Conservation (phyloP, 2,329 filamentous ascomycete species). For the Venturia pyrina region DNA sequence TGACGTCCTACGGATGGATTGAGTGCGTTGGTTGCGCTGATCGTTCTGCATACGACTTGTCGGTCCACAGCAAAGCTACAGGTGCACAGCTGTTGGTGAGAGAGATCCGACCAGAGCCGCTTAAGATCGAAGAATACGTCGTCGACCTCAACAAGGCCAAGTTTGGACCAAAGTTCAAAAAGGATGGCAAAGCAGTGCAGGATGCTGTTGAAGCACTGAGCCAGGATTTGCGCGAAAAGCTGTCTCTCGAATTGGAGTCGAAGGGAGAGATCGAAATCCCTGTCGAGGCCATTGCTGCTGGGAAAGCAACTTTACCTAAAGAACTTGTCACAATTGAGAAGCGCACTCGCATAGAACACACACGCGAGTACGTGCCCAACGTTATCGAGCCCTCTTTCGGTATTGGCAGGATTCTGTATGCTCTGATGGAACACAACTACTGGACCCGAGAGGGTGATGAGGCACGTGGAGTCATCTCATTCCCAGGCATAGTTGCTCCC, state of each 20-base stretch:
- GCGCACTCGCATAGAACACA: conserved; percentile 70
- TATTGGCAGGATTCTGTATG: conserved; percentile 89
- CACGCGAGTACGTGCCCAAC: conserved; percentile 86
- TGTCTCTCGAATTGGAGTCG: conserved; percentile 62
- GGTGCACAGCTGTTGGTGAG: conserved; percentile 77
- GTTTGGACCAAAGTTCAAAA: conserved; percentile 91
- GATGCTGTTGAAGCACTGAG: conserved; percentile 62
- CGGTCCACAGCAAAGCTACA: conserved; percentile 87
- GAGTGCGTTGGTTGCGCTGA: conserved; percentile 97
- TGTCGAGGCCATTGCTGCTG: conserved; percentile 55
- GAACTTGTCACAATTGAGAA: conserved; percentile 79
- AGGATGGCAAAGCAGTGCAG: conserved; percentile 80
- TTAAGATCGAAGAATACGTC: conserved; percentile 76
- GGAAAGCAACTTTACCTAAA: conserved; percentile 68
- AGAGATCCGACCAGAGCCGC: conserved; percentile 67
- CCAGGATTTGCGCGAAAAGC: conserved; percentile 71
- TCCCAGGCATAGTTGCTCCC: conserved; percentile 71
- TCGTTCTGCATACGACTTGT: conserved; percentile 87
- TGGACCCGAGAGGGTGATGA: conserved; percentile 83
- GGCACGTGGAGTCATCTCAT: conserved; percentile 71
- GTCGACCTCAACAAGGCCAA: conserved; percentile 89
- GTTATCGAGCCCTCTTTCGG: conserved; percentile 97
- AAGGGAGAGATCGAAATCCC: conserved; percentile 68
- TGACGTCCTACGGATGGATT: conserved; percentile 91
- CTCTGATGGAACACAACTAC: conserved; percentile 87